Evolutionary conservation across 345 rosid genomes (phyloP), one percentile per base, ranked within the genome.

Genomic region (Lepidium sativum): DNA sequence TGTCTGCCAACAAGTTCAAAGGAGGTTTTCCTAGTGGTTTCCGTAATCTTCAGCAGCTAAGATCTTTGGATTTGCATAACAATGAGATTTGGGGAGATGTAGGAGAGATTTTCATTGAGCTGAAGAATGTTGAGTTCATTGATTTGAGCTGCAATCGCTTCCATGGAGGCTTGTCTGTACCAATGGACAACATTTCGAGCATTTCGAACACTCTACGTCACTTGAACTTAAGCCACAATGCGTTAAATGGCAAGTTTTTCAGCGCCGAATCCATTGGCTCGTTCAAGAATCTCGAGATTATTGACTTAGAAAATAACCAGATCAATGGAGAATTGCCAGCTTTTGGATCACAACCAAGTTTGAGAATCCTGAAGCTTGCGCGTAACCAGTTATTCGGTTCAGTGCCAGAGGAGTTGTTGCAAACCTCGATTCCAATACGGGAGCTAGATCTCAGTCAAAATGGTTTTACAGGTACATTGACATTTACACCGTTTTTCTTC

Each of bases 371-470:
- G 75, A 80, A 76, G 70, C 72, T 92, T 75, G 80, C 87, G 6
- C 84, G 76, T 52, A 92, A 92, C 69, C 76, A 66, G 66, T 63
- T 92, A 25, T 84, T 70, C 21, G 98, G 98, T 33, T 25, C 58
- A 9, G 68, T 92, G 11, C 94, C 96, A 0, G 59, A 47, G 42
- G 96, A 84, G 68, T 69, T 92, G 82, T 37, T 89, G 13, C 80
- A 82, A 60, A 83, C 84, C 23, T 66, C 72, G 51, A 72, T 81
- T 53, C 84, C 84, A 0, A 16, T 89, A 73, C 79, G 23, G 35
- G 96, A 86, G 75, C 44, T 92, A 82, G 98, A 92, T 89, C 97
- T 92, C 70, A 83, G 97, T 52, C 65, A 75, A 78, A 92, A 89
- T 72, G 90, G 87, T 49, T 89, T 92, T 66, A 89, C 96, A 65